Conservation (phyloP, 2,329 filamentous ascomycete species). For the Colletotrichum gloeosporioides region DNA sequence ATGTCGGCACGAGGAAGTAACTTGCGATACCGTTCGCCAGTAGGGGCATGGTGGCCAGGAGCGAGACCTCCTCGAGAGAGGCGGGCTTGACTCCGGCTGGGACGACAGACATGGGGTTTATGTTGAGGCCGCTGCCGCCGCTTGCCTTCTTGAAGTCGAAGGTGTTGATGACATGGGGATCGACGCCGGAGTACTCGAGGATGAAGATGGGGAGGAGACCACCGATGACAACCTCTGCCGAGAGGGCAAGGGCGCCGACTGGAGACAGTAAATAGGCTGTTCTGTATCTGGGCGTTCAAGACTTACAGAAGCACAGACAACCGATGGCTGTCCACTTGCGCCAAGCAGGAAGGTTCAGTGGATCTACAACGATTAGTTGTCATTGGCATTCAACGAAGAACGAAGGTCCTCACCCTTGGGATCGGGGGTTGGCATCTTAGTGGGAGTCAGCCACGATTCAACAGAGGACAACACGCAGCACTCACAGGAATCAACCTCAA, state of each 20-base stretch:
- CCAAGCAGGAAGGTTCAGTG: conserved; percentile 33
- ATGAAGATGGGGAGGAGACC: conserved; percentile 36
- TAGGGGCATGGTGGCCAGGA: conserved; percentile 37
- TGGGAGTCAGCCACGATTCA: fast-evolving
- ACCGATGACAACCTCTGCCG: conserved; percentile 30
- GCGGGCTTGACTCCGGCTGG: conserved; percentile 29
- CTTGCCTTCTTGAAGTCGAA: conserved; percentile 23
- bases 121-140: conserved; percentile 27
- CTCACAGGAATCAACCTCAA: conserved; percentile 26
- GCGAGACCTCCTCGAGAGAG: conserved; percentile 31
- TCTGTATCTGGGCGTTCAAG: background rate
- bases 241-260: conserved; percentile 33
- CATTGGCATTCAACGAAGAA: background rate
- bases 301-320: conserved; percentile 32
- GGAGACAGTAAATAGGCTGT: background rate
- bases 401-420: conserved; percentile 27
- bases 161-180: conserved; percentile 28
- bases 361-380: conserved; percentile 24
- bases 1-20: conserved; percentile 39
- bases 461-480: background rate
- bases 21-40: conserved; percentile 37
- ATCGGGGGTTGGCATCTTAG: conserved; percentile 31
- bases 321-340: conserved; percentile 34
- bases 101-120: conserved; percentile 25
- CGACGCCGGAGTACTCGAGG: conserved; percentile 37